phyloP scores from a whole-genome alignment of 75 land plant genomes.

The Pinus tabuliformis region DNA sequence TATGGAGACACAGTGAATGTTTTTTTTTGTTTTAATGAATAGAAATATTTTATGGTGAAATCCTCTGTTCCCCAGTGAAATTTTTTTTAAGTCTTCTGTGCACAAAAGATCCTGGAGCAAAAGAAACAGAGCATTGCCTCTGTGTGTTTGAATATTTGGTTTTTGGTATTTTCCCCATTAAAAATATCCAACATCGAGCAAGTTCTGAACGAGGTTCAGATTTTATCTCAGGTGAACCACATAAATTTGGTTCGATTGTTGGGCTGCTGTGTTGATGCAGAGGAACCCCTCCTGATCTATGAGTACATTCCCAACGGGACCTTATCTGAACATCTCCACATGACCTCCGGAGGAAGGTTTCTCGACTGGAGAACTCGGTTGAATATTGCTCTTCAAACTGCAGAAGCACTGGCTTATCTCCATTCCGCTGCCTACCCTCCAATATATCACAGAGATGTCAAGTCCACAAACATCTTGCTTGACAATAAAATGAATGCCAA shows the following conservation, averaged over 20 bases:
- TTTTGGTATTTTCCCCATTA: too few species aligned
- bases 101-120: too few species aligned
- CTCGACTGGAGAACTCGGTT: conserved; percentile 33
- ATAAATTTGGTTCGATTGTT: conserved; percentile 52
- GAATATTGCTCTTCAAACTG: conserved; percentile 18
- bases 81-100: too few species aligned
- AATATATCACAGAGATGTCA: conserved; percentile 56
- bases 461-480: conserved; percentile 48
- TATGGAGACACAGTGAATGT: too few species aligned
- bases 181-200: too few species aligned
- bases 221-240: conserved; percentile 70
- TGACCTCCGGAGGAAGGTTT: too few species aligned
- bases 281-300: conserved; percentile 62
- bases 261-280: conserved; percentile 71
- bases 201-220: conserved; percentile 68
- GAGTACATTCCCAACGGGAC: conserved; percentile 62
- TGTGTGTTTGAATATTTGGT: too few species aligned
- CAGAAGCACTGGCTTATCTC: conserved; percentile 31
- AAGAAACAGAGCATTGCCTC: too few species aligned
- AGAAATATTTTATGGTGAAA: too few species aligned
- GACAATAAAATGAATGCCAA: conserved; percentile 37
- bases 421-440: conserved; percentile 27
- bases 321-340: conserved; percentile 12
- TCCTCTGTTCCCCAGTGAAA: too few species aligned
- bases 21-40: too few species aligned